phyloP scores from a whole-genome alignment of 1,284 basidiomycete genomes.

The Wolfiporia cocos region DNA sequence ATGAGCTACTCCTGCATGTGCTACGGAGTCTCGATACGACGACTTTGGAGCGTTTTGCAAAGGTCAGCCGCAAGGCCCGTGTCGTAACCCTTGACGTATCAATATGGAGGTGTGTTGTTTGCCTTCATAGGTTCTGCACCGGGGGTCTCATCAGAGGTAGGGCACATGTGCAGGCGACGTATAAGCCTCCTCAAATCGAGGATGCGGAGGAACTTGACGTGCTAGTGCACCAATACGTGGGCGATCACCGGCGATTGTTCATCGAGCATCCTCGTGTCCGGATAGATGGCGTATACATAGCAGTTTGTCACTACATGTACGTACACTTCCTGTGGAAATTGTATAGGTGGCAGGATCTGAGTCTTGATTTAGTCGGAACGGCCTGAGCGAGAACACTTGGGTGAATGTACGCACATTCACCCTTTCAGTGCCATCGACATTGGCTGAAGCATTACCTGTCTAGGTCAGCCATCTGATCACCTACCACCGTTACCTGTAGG shows the following conservation, averaged over 20 bases:
- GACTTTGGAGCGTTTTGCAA: slow-evolving; percentile 73
- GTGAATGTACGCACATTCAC: slow-evolving; percentile 54
- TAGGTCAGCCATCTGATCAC: slow-evolving; percentile 71
- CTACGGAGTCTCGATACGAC: slow-evolving; percentile 58
- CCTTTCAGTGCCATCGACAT: background rate
- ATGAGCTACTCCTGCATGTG: slow-evolving; percentile 69
- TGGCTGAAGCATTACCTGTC: background rate
- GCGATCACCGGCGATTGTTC: slow-evolving; percentile 69
- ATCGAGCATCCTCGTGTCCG: slow-evolving; percentile 81
- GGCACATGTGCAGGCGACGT: slow-evolving; percentile 49
- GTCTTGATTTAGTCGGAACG: slow-evolving; percentile 58
- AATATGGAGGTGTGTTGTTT: slow-evolving; percentile 65
- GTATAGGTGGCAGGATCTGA: too few species aligned
- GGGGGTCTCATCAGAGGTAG: too few species aligned
- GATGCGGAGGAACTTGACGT: slow-evolving; percentile 38
- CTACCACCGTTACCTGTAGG: slow-evolving; percentile 80
- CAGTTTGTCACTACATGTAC: slow-evolving; percentile 82
- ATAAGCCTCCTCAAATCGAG: slow-evolving; percentile 68
- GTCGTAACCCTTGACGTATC: slow-evolving; percentile 58
- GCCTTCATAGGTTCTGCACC: too few species aligned
- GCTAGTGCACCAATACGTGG: slow-evolving; percentile 45
- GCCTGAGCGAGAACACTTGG: slow-evolving; percentile 79
- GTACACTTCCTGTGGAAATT: slow-evolving; percentile 18
- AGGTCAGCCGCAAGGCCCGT: slow-evolving; percentile 67
- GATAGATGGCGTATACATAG: slow-evolving; percentile 85